These are phyloP conservation scores for Amaranthus palmeri DNA, from an alignment of 148 eudicot species.

Conservation along the genomic window DNA sequence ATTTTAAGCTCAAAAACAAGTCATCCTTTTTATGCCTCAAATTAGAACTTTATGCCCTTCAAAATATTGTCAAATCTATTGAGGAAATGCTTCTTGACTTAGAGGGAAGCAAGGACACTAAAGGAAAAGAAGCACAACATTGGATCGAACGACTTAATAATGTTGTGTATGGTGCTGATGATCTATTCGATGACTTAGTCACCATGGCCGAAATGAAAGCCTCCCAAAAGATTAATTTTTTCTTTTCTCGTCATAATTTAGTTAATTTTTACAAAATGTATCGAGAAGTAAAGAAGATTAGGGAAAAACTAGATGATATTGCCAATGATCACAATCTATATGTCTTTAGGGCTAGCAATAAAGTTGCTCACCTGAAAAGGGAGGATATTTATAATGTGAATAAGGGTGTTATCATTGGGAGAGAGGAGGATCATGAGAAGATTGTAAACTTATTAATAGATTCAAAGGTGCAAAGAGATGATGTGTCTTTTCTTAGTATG, in stretches of 20 bases:
- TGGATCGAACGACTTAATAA: conserved; percentile 2
- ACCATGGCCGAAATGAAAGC: background rate
- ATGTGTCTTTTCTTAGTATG: background rate
- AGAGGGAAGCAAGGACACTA: background rate
- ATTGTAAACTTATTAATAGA: background rate
- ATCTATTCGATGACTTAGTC: background rate
- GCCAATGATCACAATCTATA: background rate
- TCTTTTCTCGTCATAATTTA: conserved; percentile 3
- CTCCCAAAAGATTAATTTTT: background rate
- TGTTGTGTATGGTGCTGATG: background rate
- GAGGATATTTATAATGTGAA: background rate
- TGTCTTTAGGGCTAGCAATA: background rate
- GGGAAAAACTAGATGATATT: background rate
- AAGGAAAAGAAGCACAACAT: background rate
- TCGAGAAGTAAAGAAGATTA: background rate
- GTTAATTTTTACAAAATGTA: background rate
- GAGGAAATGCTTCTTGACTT: conserved; percentile 1
- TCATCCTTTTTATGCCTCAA: background rate
- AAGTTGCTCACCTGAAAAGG: background rate
- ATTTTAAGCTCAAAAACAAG: background rate
- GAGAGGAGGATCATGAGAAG: background rate
- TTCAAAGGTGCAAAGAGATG: background rate
- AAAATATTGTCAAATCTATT: background rate
- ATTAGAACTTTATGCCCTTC: background rate
- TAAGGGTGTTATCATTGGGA: background rate